These are phyloP conservation scores for Schwanniomyces pseudopolymorphus DNA, from an alignment of 805 yeast species.

Conservation along the genomic window DNA sequence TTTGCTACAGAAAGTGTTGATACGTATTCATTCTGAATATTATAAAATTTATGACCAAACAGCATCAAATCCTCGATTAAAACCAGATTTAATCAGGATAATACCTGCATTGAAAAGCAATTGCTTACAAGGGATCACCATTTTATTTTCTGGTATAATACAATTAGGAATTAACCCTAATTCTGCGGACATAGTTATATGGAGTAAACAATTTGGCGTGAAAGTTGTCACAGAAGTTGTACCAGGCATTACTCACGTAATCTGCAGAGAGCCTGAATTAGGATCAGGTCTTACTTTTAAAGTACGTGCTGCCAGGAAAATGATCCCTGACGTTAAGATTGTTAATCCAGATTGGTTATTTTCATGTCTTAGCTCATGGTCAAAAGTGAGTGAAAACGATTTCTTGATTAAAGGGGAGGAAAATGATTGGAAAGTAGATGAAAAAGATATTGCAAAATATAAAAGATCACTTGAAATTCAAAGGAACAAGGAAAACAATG, in stretches of 20 bases:
- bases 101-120: slow-evolving; percentile 71
- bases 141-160: slow-evolving; percentile 85
- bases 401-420: slow-evolving; percentile 55
- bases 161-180: slow-evolving; percentile 77
- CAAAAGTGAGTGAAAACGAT: slow-evolving; percentile 58
- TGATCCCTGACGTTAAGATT: slow-evolving; percentile 63
- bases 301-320: slow-evolving; percentile 72
- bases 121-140: slow-evolving; percentile 66
- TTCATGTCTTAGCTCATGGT: slow-evolving; percentile 81
- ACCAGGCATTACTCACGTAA: slow-evolving; percentile 80
- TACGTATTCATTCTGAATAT: slow-evolving; percentile 64
- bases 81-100: slow-evolving; percentile 66
- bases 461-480: slow-evolving; percentile 26
- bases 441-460: slow-evolving; percentile 47
- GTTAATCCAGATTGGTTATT: slow-evolving; percentile 93
- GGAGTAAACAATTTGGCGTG: slow-evolving; percentile 94
- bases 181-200: slow-evolving; percentile 81
- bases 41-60: slow-evolving; percentile 48
- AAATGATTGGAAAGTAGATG: slow-evolving; percentile 43
- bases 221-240: slow-evolving; percentile 69
- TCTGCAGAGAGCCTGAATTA: slow-evolving; percentile 68
- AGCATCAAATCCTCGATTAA: slow-evolving; percentile 9
- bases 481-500: slow-evolving; percentile 13
- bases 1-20: slow-evolving; percentile 60
- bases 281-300: slow-evolving; percentile 61